These are phyloP conservation scores for Thraustotheca clavata DNA, from an alignment of 352 stramenopile genomes.

Conservation along the genomic window DNA sequence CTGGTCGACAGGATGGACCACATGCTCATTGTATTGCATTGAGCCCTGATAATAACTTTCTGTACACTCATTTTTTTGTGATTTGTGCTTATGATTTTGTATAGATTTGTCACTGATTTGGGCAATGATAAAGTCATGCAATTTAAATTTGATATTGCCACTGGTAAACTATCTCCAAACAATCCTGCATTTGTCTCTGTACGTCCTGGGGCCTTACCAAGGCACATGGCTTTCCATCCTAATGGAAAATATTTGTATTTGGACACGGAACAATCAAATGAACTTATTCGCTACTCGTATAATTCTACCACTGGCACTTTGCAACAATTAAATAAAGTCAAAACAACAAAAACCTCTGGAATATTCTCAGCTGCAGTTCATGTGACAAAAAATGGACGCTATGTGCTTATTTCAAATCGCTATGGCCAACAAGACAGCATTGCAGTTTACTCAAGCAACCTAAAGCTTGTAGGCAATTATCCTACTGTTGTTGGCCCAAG, in stretches of 20 bases:
- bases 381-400: background rate
- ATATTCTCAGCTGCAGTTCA: background rate
- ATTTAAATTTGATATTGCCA: background rate
- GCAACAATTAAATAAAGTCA: background rate
- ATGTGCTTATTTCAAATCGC: constrained; percentile 13
- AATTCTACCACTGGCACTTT: background rate
- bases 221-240: constrained; percentile 14
- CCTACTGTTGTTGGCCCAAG: background rate
- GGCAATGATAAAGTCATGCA: constrained; percentile 22
- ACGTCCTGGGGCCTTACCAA: background rate
- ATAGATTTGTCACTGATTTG: constrained; percentile 9
- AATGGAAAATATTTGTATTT: background rate
- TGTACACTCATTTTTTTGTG: background rate
- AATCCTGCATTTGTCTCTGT: background rate
- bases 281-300: background rate
- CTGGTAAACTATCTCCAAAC: constrained; percentile 2
- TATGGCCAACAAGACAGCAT: background rate
- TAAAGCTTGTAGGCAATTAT: background rate
- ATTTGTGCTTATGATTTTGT: background rate
- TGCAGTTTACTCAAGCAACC: background rate
- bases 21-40: constrained; percentile 12
- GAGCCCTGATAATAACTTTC: background rate
- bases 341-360: background rate
- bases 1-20: constrained; percentile 9
- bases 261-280: constrained; percentile 2